Percentiles rank a stretch among this genome's conserved stretches.
Conservation (phyloP, 1,284 basidiomycete genomes). For the Phlebopus sp. region DNA sequence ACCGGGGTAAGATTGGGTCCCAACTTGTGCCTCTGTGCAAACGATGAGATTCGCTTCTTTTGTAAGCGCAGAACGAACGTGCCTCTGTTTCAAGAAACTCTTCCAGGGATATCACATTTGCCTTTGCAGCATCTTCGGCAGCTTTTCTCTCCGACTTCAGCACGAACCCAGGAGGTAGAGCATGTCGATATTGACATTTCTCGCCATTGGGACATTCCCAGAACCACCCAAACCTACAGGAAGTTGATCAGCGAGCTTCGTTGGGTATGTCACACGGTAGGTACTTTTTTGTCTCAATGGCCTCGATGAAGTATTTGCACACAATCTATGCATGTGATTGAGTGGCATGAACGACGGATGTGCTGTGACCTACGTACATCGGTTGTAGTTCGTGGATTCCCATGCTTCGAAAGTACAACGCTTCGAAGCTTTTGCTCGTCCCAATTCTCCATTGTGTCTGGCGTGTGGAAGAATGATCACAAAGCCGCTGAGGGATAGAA, state of each 20-base stretch:
- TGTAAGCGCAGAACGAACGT: constrained; percentile 17
- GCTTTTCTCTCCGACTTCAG: constrained; percentile 91
- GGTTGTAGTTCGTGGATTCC: constrained; percentile 90
- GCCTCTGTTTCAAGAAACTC: constrained; percentile 98
- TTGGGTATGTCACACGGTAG: constrained; percentile 26
- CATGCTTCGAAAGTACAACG: constrained; percentile 87
- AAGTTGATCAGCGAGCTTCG: neutral
- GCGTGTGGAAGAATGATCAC: constrained; percentile 7
- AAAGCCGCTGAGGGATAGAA: neutral
- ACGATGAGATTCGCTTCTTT: constrained; percentile 7
- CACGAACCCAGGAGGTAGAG: constrained; percentile 93
- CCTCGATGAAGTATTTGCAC: constrained; percentile 96
- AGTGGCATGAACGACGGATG: constrained; percentile 4
- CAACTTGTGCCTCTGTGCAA: constrained; percentile 84
- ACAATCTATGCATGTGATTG: constrained; percentile 66
- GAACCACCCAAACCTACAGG: constrained; percentile 81
- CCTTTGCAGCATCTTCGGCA: constrained; percentile 81
- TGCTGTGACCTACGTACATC: constrained; percentile 57
- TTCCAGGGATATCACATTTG: constrained; percentile 88
- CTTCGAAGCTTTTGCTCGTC: constrained; percentile 89
- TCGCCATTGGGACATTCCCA: constrained; percentile 91
- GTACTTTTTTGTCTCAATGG: constrained; percentile 90
- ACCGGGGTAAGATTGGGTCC: constrained; percentile 92
- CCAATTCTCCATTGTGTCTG: constrained; percentile 98
- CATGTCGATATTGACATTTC: constrained; percentile 93